Base-by-base conservation (phyloP, 768 basidiomycete species). In the Lactarius evosmus region DNA sequence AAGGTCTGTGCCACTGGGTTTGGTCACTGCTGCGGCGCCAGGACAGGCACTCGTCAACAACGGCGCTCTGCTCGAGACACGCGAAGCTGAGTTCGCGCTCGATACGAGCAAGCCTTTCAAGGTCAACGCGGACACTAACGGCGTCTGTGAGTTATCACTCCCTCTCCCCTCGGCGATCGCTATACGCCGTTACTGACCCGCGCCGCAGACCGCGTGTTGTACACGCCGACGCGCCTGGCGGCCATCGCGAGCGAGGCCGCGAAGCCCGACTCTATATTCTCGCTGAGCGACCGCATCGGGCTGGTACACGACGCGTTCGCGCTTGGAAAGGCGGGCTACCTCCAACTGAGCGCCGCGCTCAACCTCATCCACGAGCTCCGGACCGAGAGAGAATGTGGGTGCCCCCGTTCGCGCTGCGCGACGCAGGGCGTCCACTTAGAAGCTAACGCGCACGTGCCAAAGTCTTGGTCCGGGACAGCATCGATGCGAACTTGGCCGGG, bases 221-320 rank as follows among this genome's bases (percentile, higher is more conserved):
- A 99, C 77, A 81, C 88, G 11, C 83, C 90, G 29, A 88, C 91
- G 67, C 82, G 91, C 54, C 80, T 97, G 16, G 79, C 79, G 29
- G 85, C 84, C 71, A 90, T 98, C 64, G 94, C 91, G 5, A 75
- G 78, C 22, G 91, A 95, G 71, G 93, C 92, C 1, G 82, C 86
- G n/a, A 85, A 83, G 70, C 70, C 77, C 14, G 75, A 84, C 61
- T 83, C 84, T 4, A 74, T 82, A 8, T 93, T 96, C 77, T 81
- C 87, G 1, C 77, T 93, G 64, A 86, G 91, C 61, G 96, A 99
- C 72, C 84, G 93, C 27, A 87, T 98, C 69, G 95, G 95, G 19
- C 79, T 99, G 30, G 85, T 96, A 25, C 83, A 88, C 55, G 97
- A 98, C 70, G 81, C 88, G 0, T 80, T 89, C 70, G 88, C 88